phyloP scores from a whole-genome alignment of 2,329 filamentous ascomycete species.

The Penicillium sp. region DNA sequence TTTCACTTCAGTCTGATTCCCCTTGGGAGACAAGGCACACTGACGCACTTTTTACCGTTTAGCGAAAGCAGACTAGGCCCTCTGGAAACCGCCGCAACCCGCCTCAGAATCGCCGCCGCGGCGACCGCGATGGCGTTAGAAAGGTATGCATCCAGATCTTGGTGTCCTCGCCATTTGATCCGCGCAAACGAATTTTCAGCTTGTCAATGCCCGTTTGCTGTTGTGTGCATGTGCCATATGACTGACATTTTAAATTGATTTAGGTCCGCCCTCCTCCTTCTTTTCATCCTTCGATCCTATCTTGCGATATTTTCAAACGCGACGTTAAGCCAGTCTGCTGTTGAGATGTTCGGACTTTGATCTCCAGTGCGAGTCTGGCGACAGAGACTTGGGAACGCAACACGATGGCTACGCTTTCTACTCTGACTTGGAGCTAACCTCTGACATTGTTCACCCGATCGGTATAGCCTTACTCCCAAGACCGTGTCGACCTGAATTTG shows the following conservation, averaged over 20 bases:
- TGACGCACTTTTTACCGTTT: conserved; percentile 9
- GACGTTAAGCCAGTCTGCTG: conserved; percentile 20
- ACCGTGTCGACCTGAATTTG: conserved; percentile 43
- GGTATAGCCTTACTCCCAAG: conserved; percentile 42
- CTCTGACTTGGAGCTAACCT: conserved; percentile 41
- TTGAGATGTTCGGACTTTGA: conserved; percentile 23
- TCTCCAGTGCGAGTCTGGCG: conserved; percentile 17
- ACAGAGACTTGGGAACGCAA: conserved; percentile 28
- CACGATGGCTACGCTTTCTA: conserved; percentile 27
- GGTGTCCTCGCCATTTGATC: background rate
- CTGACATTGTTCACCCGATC: conserved; percentile 27
- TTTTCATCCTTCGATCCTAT: conserved; percentile 24
- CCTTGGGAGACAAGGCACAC: conserved; percentile 4
- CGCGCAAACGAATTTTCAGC: background rate
- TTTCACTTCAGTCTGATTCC: background rate
- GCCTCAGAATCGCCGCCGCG: conserved; percentile 55
- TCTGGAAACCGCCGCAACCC: conserved; percentile 31
- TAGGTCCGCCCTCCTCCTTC: conserved; percentile 43
- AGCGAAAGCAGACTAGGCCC: conserved; percentile 24
- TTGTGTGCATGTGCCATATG: conserved; percentile 3
- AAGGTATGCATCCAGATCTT: conserved; percentile 55
- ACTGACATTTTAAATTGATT: conserved; percentile 4
- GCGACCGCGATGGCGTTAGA: conserved; percentile 84
- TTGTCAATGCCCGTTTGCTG: conserved; percentile 5
- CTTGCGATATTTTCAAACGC: conserved; percentile 32